Evolutionary conservation across 257 asterid species (phyloP).

Genomic region (Cinchona pubescens): DNA sequence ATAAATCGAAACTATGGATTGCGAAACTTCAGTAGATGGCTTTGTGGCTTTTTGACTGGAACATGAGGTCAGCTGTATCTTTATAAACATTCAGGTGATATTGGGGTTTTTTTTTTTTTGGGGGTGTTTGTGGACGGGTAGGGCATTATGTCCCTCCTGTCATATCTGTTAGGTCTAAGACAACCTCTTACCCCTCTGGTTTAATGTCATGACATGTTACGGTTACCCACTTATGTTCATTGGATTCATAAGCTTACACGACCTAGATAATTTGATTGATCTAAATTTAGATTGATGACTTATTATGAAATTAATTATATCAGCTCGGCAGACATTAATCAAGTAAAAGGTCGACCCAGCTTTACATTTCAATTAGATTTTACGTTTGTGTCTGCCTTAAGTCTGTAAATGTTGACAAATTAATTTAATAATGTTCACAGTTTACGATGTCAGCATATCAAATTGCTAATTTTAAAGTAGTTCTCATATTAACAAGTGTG

Average conservation of each 20-base stretch:
- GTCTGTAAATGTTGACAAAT: background rate
- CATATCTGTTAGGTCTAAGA: no score
- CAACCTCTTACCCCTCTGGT: no score
- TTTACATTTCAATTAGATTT: no score
- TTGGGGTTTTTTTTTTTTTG: background rate
- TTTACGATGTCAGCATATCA: no score
- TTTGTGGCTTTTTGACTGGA: background rate
- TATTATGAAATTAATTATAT: background rate
- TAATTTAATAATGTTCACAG: background rate
- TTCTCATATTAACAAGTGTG: no score
- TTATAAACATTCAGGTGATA: no score
- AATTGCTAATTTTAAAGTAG: no score
- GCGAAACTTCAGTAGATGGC: background rate
- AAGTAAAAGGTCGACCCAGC: background rate
- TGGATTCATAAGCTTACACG: background rate
- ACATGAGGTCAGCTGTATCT: background rate
- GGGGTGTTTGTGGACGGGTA: no score
- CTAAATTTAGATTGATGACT: background rate
- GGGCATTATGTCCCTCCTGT: background rate
- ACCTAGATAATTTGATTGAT: background rate
- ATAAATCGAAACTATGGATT: no score
- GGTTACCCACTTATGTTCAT: no score
- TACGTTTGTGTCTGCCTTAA: background rate
- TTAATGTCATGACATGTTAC: no score
- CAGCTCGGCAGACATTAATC: background rate